Percentiles rank a stretch among this genome's conserved stretches.
These are phyloP conservation scores for Fusarium euwallaceae DNA, from an alignment of 2,329 filamentous ascomycete genomes.

Conservation along the genomic window DNA sequence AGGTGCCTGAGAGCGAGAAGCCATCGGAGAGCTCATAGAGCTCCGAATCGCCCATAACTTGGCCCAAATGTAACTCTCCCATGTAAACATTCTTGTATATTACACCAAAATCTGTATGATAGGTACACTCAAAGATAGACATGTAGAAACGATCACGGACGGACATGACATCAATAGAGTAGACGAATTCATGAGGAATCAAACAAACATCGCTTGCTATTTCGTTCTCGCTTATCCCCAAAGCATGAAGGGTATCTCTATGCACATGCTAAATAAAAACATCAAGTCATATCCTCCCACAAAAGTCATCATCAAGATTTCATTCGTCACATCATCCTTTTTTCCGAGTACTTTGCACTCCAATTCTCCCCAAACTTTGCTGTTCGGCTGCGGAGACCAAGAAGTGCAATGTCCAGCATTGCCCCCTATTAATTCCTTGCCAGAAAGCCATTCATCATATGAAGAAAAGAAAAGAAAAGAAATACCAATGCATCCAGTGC, in stretches of 20 bases:
- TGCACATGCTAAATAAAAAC: conserved; percentile 44
- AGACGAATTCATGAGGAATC: conserved; percentile 36
- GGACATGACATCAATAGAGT: not conserved
- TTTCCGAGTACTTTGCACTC: conserved; percentile 34
- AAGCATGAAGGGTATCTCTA: conserved; percentile 51
- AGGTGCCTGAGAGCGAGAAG: not conserved
- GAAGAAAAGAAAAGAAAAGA: conserved; percentile 22
- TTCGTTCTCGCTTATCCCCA: conserved; percentile 44
- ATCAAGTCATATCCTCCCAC: conserved; percentile 42
- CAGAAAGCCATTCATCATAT: conserved; percentile 12
- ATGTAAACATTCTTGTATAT: conserved; percentile 3
- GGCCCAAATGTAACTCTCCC: not conserved
- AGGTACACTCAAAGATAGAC: not conserved
- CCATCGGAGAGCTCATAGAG: conserved; percentile 5
- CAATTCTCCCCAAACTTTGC: conserved; percentile 14
- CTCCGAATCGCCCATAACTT: not conserved
- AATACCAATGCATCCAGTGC: conserved; percentile 49
- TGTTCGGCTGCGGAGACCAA: conserved; percentile 22
- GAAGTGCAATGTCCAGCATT: conserved; percentile 47
- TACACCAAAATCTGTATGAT: conserved; percentile 6
- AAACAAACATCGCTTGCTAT: conserved; percentile 47
- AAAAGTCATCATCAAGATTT: conserved; percentile 45
- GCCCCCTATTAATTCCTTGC: conserved; percentile 38
- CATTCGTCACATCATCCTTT: conserved; percentile 37
- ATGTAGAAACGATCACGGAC: not conserved